Conservation (phyloP, 2,329 filamentous ascomycete genomes). For the Magnaporthiopsis poae region DNA sequence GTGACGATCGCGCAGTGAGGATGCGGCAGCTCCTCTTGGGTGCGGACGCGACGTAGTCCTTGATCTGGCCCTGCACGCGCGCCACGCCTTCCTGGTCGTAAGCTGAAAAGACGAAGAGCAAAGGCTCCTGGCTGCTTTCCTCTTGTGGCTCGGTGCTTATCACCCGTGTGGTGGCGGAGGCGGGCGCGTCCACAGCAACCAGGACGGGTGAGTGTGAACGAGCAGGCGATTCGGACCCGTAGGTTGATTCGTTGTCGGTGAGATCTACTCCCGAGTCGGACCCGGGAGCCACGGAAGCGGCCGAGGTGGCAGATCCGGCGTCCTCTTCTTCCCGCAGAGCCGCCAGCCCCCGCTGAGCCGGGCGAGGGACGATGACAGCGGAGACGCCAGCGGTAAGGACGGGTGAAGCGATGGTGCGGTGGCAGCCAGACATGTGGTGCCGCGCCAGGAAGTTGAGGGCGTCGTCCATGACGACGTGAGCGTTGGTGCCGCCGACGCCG, state of each 20-base stretch:
- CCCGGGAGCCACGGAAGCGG: neutral
- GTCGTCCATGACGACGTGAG: slow-evolving; percentile 18
- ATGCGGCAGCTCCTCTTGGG: neutral
- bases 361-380: neutral
- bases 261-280: neutral
- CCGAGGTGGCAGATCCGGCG: neutral
- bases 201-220: neutral
- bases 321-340: neutral
- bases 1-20: neutral
- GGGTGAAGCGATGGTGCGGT: slow-evolving; percentile 8
- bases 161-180: neutral
- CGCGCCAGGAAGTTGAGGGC: slow-evolving; percentile 2
- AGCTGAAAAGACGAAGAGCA: slow-evolving; percentile 25
- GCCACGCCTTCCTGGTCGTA: slow-evolving; percentile 11
- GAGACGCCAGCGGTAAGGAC: neutral
- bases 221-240: neutral
- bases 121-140: slow-evolving; percentile 13
- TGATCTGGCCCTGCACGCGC: neutral
- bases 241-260: neutral
- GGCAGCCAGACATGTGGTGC: slow-evolving; percentile 8
- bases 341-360: neutral
- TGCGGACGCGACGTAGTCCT: neutral
- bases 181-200: neutral
- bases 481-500: slow-evolving; percentile 23
- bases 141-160: neutral